Evolutionary conservation across 768 basidiomycete species (phyloP), one percentile per base, ranked within the genome.

Genomic region (Trametes punicea): DNA sequence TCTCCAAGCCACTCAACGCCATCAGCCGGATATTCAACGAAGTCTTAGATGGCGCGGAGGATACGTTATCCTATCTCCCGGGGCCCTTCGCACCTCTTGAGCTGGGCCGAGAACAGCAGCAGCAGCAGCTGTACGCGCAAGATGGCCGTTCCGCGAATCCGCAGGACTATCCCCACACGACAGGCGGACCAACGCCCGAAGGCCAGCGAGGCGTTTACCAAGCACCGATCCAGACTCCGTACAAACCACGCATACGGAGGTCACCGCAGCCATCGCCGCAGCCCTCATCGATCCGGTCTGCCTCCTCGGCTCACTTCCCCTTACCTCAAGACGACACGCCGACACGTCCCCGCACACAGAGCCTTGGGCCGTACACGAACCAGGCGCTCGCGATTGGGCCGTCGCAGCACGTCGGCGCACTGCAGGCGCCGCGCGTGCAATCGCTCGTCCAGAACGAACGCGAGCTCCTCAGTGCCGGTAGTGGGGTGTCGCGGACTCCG

Each of bases 1-100:
- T 96, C 54, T 93, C 89, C 7, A 93, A 93, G 68, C 93, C 93
- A 3, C 78, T 97, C n/a, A 90, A 76, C 60, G 91, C 93, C 1
- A 88, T 97, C 47, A 81, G 92, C 16, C 83, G 89, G 48, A 93
- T 97, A 58, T 87, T 96, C 68, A 89, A 82, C 57, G 90, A 90
- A 41, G 92, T 90, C 0, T 72, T 93, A 10, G 89, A 92, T 63
- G 80, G 81, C 31, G 82, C 80, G 0, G 85, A 87, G 59, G 84
- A 81, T 60, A 83, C 82, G 60, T 72, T 87, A 46, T 71, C 80
- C 1, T 83, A 82, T 65, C 75, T 86, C 4, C 86, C 85, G 1
- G 85, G 84, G 0, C 85, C 86, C 1, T 87, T 88, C 57, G 83
- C 81, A 3, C 85, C 85, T 0, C 81, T 84, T 46, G 87, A 87